Base-by-base conservation (phyloP, 148 eudicot species). In the Oxyria digyna region DNA sequence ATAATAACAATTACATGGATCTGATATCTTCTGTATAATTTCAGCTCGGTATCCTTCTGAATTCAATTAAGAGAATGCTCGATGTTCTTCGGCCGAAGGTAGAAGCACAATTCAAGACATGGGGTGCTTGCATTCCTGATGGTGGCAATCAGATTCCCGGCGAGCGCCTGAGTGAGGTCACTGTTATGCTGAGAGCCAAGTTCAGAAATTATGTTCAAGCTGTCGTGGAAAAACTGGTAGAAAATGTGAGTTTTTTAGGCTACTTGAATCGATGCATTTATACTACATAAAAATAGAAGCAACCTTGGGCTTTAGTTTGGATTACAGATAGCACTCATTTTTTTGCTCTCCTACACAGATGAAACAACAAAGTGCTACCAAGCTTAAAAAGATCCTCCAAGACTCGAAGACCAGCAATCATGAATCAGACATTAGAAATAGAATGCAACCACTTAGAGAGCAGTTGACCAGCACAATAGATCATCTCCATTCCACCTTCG, bases 11-110 rank as follows among this genome's bases (percentile, higher is more conserved):
- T 0, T 13, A 0, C 3, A 50, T 8, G 37, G 7, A 42, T 65
- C 12, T 48, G n/a, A 10, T 10, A 29, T 14, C 50, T 67, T 48
- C 2, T 29, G 17, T 48, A 6, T 45, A 62, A 31, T 20, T 70
- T 68, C 81, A 88, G 94, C 87, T 88, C 69, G 96, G 96, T 18
- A 85, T 89, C 59, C 85, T 87, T 23, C 57, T 89, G 57, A 89
- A 89, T 79, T 85, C 92, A 1, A 76, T 89, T 87, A 89, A 89
- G 84, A 87, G 96, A 74, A 89, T 89, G 96, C 84, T 89, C 13
- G 96, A 89, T 33, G 23, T 77, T 52, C 71, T 89, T 62, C 82
- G 89, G 17, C 92, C 96, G 3, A 87, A 83, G 77, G 79, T 89
- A 42, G 92, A 89, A 72, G 80, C 76, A 31, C 88, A 87, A 41